A percentile compares a stretch with the other conserved stretches of the same genome.
Conservation (phyloP, 306 rosid species). For the Quercus agrifolia region DNA sequence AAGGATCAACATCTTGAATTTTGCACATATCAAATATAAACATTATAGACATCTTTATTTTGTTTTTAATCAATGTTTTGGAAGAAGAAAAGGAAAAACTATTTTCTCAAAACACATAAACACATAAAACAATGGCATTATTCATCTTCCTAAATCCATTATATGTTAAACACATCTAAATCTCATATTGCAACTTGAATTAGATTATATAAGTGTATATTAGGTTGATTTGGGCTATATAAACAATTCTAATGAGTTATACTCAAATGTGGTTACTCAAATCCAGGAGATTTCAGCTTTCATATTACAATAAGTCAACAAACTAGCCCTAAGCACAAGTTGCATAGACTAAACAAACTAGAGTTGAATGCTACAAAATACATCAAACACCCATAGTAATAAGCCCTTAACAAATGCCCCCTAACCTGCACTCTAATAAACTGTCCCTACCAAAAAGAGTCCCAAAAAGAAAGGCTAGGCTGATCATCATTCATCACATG, state of each 20-base stretch:
- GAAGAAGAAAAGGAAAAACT: too few relatives aligned
- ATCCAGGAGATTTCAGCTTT: background rate
- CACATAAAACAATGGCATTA: too few relatives aligned
- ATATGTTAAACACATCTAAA: too few relatives aligned
- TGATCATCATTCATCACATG: conserved; percentile 43
- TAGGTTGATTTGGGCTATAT: too few relatives aligned
- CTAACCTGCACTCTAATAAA: background rate
- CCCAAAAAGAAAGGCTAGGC: background rate
- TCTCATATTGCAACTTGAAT: too few relatives aligned
- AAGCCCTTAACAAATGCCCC: background rate
- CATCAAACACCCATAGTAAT: background rate
- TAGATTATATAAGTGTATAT: too few relatives aligned
- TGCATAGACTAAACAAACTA: conserved; percentile 4
- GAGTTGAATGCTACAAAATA: background rate
- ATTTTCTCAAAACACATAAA: too few relatives aligned
- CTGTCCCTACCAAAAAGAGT: background rate
- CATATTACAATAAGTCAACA: background rate
- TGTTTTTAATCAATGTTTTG: too few relatives aligned
- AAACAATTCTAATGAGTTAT: background rate
- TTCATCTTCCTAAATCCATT: too few relatives aligned
- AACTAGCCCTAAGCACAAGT: background rate
- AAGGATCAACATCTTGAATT: too few relatives aligned
- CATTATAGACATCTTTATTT: too few relatives aligned
- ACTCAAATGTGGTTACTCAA: background rate
- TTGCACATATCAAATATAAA: too few relatives aligned